Evolutionary conservation across 768 basidiomycete species (phyloP), one percentile per base, ranked within the genome.

Genomic region (Termitomyces sp.): DNA sequence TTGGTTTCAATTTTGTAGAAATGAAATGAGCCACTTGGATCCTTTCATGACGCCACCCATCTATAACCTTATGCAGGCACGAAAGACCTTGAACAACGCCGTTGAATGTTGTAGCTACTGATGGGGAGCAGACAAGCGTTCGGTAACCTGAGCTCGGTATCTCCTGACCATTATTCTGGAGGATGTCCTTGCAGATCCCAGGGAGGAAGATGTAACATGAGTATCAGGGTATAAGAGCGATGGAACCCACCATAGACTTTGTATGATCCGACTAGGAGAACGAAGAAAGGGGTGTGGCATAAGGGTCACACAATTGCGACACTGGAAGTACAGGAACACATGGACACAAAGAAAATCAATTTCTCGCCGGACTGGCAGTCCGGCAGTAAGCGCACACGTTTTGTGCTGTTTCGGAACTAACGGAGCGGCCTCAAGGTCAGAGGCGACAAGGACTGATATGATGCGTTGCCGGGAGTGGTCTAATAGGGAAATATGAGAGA

Each of bases 301-400:
- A 44, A 49, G 51, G 32, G 59, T 54, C 62, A 51, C 62, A 28
- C 46, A 56, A 60, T 13, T 57, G 53, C 58, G 56, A 43, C 47
- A 38, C 16, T 18, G 24, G 22, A 5, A 28, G 35, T 18, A n/a
- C 28, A 36, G 28, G 38, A 30, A 53, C 26, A 40, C 52, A 53
- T 53, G 38, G 24, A 4, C 50, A 26, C 14, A 3, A 22, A 36
- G 9, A 50, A 14, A 7, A 24, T 38, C 9, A 52, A 38, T 38
- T 58, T 61, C 44, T 54, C 18, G 48, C 40, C 42, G 42, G 50
- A 45, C 36, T 32, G 22, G 33, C 53, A 49, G 33, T 46, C 52
- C 36, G 36, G n/a, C 12, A 12, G 24, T 40, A 16, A 52, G 51
- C 26, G 24, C 36, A 36, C 50, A 20, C 51, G 52, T 26, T 42